Conservation (phyloP, 2,329 filamentous ascomycete species). For the Ascochyta rabiei region DNA sequence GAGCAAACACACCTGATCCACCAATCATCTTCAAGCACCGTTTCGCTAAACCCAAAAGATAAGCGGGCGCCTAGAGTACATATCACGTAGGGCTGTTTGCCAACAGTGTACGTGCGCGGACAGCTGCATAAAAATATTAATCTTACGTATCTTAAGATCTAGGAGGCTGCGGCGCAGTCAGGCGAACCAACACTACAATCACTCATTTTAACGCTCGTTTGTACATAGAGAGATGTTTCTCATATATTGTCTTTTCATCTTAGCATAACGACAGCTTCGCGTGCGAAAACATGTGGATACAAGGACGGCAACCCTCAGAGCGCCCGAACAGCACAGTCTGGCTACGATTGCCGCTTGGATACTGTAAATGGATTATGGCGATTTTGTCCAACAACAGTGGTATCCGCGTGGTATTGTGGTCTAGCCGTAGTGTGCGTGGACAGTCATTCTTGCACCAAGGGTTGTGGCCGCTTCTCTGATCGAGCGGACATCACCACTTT, state of each 20-base stretch:
- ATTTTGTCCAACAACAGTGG: constrained; percentile 22
- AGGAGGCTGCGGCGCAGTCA: constrained; percentile 7
- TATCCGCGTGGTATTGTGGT: constrained; percentile 17
- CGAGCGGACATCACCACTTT: constrained; percentile 17
- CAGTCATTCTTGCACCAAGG: constrained; percentile 17
- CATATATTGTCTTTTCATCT: not conserved
- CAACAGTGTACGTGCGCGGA: not conserved
- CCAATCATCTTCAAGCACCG: constrained; percentile 5
- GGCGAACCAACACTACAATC: not conserved
- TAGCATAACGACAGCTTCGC: constrained; percentile 10
- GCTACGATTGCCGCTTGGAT: constrained; percentile 21
- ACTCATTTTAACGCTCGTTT: constrained; percentile 1
- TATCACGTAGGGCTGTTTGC: not conserved
- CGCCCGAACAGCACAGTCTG: constrained; percentile 8
- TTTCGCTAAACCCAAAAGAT: constrained; percentile 7
- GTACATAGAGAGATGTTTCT: not conserved
- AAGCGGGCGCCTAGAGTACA: constrained; percentile 4
- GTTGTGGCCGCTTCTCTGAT: constrained; percentile 21
- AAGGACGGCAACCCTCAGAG: constrained; percentile 14
- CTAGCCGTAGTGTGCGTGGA: constrained; percentile 24
- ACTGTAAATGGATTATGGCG: constrained; percentile 25
- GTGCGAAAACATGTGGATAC: constrained; percentile 22
- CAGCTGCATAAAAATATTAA: not conserved
- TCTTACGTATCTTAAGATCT: not conserved
- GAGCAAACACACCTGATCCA: constrained; percentile 8